Percentiles rank a stretch among this genome's conserved stretches.
phyloP scores from a whole-genome alignment of 2,329 filamentous ascomycete species.

The Claviceps maximensis region DNA sequence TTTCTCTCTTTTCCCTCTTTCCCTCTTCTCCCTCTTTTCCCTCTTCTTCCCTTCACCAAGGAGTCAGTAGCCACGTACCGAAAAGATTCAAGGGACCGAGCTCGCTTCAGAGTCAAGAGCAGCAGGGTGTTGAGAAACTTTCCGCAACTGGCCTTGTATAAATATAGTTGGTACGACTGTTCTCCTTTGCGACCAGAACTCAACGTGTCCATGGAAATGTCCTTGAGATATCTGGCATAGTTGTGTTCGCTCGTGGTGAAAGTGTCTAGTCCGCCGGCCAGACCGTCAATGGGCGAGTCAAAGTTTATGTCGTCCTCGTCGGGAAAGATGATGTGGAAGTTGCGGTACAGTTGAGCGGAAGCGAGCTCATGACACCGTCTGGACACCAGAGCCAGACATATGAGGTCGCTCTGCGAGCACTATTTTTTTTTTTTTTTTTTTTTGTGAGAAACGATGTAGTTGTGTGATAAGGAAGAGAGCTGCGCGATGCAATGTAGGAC shows the following conservation, averaged over 20 bases:
- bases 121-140: conserved; percentile 52
- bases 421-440: conserved; percentile 16
- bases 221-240: conserved; percentile 44
- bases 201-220: conserved; percentile 42
- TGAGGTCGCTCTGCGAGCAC: conserved; percentile 39
- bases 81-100: conserved; percentile 42
- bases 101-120: conserved; percentile 41
- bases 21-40: neutral
- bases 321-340: conserved; percentile 47
- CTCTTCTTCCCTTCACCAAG: neutral
- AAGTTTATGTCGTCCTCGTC: conserved; percentile 40
- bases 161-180: conserved; percentile 38
- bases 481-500: too few relatives aligned
- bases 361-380: conserved; percentile 44
- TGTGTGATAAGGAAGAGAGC: too few relatives aligned
- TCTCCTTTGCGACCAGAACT: conserved; percentile 40
- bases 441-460: too few relatives aligned
- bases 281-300: conserved; percentile 41
- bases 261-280: conserved; percentile 46
- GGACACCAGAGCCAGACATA: conserved; percentile 45
- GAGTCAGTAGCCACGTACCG: conserved; percentile 23
- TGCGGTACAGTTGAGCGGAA: conserved; percentile 44
- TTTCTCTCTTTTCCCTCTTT: neutral
- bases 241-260: conserved; percentile 51
- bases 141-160: conserved; percentile 42